Evolutionary conservation across 148 eudicot genomes (phyloP).

Genomic region (Simmondsia chinensis): DNA sequence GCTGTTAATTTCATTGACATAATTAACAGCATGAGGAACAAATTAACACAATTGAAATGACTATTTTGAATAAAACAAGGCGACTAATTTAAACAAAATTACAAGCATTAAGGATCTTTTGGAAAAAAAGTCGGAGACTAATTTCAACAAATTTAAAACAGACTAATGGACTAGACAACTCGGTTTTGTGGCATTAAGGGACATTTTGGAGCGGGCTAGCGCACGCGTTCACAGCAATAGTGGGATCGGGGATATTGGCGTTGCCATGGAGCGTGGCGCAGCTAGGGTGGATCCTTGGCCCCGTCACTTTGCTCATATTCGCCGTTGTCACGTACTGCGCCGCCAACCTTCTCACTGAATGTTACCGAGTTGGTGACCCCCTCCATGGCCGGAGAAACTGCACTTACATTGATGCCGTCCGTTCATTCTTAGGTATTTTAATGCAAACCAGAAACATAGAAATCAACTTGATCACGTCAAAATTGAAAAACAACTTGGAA

Average conservation of each 20-base stretch:
- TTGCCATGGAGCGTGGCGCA: constrained; percentile 25
- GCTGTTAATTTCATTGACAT: too few species aligned
- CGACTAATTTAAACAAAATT: too few species aligned
- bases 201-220: constrained; percentile 16
- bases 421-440: constrained; percentile 6
- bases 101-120: too few species aligned
- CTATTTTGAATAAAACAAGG: too few species aligned
- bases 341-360: constrained; percentile 13
- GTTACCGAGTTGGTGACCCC: constrained; percentile 17
- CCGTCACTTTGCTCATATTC: constrained; percentile 10
- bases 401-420: constrained; percentile 20
- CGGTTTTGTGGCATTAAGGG: neutral
- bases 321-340: constrained; percentile 12
- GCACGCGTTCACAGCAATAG: constrained; percentile 17
- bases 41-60: too few species aligned
- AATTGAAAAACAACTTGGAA: too few species aligned
- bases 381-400: constrained; percentile 8
- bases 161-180: too few species aligned
- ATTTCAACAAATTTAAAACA: too few species aligned
- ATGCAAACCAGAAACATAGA: neutral
- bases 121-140: too few species aligned
- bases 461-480: neutral
- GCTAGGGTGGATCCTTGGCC: constrained; percentile 25
- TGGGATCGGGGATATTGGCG: constrained; percentile 21
- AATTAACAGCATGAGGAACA: too few species aligned